phyloP scores from a whole-genome alignment of 1,139 yeast species.

The Suhomyces kunorum region DNA sequence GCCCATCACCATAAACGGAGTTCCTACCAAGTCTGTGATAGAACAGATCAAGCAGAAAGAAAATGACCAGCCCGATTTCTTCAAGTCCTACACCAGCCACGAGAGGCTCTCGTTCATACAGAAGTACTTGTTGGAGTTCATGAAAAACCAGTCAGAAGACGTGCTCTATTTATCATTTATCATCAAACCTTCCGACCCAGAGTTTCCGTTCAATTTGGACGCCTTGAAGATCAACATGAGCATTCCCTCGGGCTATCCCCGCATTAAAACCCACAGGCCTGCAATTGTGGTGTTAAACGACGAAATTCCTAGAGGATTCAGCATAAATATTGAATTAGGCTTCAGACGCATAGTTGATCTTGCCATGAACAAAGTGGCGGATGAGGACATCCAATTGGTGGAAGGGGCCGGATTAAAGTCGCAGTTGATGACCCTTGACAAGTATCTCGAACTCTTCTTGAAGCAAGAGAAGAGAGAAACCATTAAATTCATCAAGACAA shows the following conservation, averaged over 20 bases:
- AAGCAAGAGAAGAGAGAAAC: slow-evolving; percentile 58
- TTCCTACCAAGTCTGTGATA: slow-evolving; percentile 23
- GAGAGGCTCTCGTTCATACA: slow-evolving; percentile 18
- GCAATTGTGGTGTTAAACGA: slow-evolving; percentile 57
- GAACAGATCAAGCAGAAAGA: slow-evolving; percentile 14
- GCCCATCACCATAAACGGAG: slow-evolving; percentile 40
- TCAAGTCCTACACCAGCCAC: slow-evolving; percentile 12
- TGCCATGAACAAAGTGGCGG: slow-evolving; percentile 28
- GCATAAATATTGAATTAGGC: slow-evolving; percentile 66
- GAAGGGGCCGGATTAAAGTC: slow-evolving; percentile 54
- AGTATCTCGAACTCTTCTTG: slow-evolving; percentile 57
- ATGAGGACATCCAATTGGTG: slow-evolving; percentile 36
- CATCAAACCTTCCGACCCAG: slow-evolving; percentile 67
- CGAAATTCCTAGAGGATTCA: slow-evolving; percentile 72
- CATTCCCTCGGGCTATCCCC: slow-evolving; percentile 60
- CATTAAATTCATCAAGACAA: slow-evolving; percentile 43
- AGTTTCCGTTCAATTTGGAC: slow-evolving; percentile 67
- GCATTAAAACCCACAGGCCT: slow-evolving; percentile 34
- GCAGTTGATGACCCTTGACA: slow-evolving; percentile 57
- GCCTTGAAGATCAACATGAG: slow-evolving; percentile 51
- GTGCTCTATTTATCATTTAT: slow-evolving; percentile 36
- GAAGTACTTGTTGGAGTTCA: slow-evolving; percentile 18
- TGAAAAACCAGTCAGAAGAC: slow-evolving; percentile 17
- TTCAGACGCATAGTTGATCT: slow-evolving; percentile 52
- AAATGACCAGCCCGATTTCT: slow-evolving; percentile 8